phyloP scores from a whole-genome alignment of 1,284 basidiomycete species.

The Leccinum ponderosum region DNA sequence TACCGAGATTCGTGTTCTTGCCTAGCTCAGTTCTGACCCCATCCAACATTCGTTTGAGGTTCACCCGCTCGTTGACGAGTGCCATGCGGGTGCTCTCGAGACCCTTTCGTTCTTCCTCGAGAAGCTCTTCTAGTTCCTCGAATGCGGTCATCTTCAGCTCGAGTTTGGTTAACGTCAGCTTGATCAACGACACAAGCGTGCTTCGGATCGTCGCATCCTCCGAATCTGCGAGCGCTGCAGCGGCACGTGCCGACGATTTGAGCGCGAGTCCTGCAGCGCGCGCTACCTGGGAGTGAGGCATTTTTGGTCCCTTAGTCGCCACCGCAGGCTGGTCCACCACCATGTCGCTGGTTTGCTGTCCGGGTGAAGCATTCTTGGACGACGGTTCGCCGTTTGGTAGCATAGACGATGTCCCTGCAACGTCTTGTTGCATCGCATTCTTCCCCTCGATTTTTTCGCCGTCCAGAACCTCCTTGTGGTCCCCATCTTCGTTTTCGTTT shows the following conservation, averaged over 20 bases:
- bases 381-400: slow-evolving; percentile 22
- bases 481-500: slow-evolving; percentile 32
- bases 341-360: slow-evolving; percentile 41
- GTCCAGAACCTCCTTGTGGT: slow-evolving; percentile 24
- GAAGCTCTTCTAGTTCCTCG: slow-evolving; percentile 85
- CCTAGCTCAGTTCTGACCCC: slow-evolving; percentile 61
- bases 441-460: slow-evolving; percentile 34
- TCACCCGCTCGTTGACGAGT: slow-evolving; percentile 65
- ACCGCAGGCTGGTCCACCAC: slow-evolving; percentile 39
- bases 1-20: slow-evolving; percentile 48
- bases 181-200: slow-evolving; percentile 84
- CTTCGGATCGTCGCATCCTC: slow-evolving; percentile 84
- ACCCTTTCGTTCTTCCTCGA: slow-evolving; percentile 82
- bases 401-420: slow-evolving; percentile 5
- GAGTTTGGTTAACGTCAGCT: slow-evolving; percentile 90
- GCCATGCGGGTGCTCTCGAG: slow-evolving; percentile 72
- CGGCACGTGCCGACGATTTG: slow-evolving; percentile 87
- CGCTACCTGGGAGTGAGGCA: slow-evolving; percentile 76
- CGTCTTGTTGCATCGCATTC: slow-evolving; percentile 32
- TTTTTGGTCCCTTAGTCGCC: slow-evolving; percentile 45
- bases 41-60: slow-evolving; percentile 67
- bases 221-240: slow-evolving; percentile 77
- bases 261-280: slow-evolving; percentile 85
- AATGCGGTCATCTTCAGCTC: slow-evolving; percentile 93
- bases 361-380: slow-evolving; percentile 10